Evolutionary conservation across 495 filamentous ascomycete species (phyloP), one percentile per base, ranked within the genome.

Genomic region (Annulohypoxylon maeteangense): DNA sequence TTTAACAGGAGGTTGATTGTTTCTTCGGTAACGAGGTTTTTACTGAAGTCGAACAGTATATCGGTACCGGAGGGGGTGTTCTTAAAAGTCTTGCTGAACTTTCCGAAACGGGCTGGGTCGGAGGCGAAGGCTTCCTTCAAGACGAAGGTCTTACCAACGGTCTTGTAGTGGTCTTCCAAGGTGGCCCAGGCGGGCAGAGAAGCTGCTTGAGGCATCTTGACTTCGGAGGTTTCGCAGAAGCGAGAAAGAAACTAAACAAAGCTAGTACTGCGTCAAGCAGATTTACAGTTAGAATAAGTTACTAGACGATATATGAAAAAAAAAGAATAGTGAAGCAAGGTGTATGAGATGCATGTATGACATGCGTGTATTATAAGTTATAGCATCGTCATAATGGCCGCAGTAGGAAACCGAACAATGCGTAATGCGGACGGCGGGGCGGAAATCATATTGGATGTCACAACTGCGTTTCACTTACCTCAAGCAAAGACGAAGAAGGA

Each of bases 21-120:
- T 78, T 97, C 93, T 58, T 97, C 92, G 66, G 90, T 97, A 64
- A 99, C 81, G 81, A 98, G 93, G 87, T 99, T 99, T 89, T 99
- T 99, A 83, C 91, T 94, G 87, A 97, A 99, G 82, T 99, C 95
- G 80, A 98, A 99, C 36, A 98, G 87, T 78, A 93, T 95, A 67
- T 98, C 93, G 58, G 80, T 82, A 62, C 76, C 81, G 63, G 75
- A 77, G 68, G 76, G 59, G 34, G 87, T 84, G 80, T 97, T 96
- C 48, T 87, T 80, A 84, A 99, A 96, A 74, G 85, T 91, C 75
- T 89, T 91, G 79, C 89, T 91, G 83, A 97, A 92, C 84, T 95
- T 97, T 76, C 92, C 77, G 86, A 98, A 98, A 70, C 96, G 93
- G 76, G 89, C 72, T 40, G 93, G 91, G 79, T 99, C 94, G 77